Evolutionary conservation across 2,329 filamentous ascomycete genomes (phyloP), one percentile per base, ranked within the genome.

Genomic region (Seiridium cupressi): DNA sequence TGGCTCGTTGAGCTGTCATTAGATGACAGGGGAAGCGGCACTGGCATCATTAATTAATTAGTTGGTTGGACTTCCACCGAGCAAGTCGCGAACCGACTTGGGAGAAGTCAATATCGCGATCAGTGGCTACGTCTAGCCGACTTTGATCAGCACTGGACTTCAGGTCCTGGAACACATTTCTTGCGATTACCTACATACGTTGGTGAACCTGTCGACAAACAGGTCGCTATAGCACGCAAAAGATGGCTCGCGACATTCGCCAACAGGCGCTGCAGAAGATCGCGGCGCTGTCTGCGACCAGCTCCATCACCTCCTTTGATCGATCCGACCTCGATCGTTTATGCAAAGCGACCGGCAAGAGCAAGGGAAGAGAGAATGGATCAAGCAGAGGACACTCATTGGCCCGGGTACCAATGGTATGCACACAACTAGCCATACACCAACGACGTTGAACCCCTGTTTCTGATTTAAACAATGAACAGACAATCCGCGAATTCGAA

Each of bases 401-500:
- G 61, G 81, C 81, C 42, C 79, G 81, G 42, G 78, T 84, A 58
- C 86, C 86, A 10, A 89, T 89, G 86, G 86, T 89, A 77, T 46
- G 38, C 48, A 49, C 57, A 59, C 18, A 36, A 9, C 36, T 13
- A 32, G 5, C 5, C 10, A 42, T 35, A n/a, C 2, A 26, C 18
- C 6, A 32, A 6, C 36, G 11, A 36, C 31, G 31, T 18, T 4
- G 13, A 34, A 18, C 44, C 18, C 46, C 34, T 58, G 38, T 58
- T 58, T 31, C 55, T 58, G 46, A 58, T 34, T 1, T 48, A 49
- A n/a, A 8, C 13, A 5, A 36, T n/a, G 32, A 47, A 18, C 72
- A 96, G 92, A 91, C 89, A 57, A 87, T 93, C 58, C 89, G 91
- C 69, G 96, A 99, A 80, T 89, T 97, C 66, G 94, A 99, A 74